These are phyloP conservation scores for Annulohypoxylon stygium DNA, from an alignment of 495 filamentous ascomycete species.

Conservation along the genomic window DNA sequence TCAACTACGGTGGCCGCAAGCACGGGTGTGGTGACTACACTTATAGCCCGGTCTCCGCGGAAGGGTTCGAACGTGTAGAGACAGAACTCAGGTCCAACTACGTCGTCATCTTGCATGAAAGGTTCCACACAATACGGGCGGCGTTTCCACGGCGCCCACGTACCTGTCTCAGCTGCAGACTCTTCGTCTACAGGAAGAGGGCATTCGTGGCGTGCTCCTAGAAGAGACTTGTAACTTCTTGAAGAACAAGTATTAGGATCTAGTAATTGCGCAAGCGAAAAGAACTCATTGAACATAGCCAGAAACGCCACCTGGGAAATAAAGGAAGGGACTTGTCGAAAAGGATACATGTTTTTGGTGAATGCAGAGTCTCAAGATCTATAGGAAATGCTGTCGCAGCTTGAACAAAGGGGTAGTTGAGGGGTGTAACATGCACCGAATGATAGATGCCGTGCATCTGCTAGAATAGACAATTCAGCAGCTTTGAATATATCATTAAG, in stretches of 20 bases:
- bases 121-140: constrained; percentile 48
- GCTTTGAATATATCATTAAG: neutral
- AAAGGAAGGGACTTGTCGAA: neutral
- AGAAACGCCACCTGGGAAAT: neutral
- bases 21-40: constrained; percentile 48
- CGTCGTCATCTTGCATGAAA: constrained; percentile 24
- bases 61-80: constrained; percentile 53
- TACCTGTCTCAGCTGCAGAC: constrained; percentile 29
- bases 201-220: constrained; percentile 6
- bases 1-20: constrained; percentile 48
- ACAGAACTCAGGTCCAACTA: constrained; percentile 46
- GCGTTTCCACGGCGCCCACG: constrained; percentile 48
- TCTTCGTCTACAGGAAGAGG: constrained; percentile 40
- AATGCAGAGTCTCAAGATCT: neutral
- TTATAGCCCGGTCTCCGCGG: constrained; percentile 50
- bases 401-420: neutral
- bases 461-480: neutral
- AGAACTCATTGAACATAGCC: neutral
- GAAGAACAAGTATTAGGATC: constrained; percentile 16
- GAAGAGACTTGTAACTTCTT: neutral
- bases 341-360: constrained; percentile 2
- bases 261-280: constrained; percentile 7
- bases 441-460: neutral
- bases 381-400: neutral
- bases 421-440: neutral